Evolutionary conservation across 1,139 yeast genomes (phyloP).

Genomic region (Candida pseudoviswanathii): DNA sequence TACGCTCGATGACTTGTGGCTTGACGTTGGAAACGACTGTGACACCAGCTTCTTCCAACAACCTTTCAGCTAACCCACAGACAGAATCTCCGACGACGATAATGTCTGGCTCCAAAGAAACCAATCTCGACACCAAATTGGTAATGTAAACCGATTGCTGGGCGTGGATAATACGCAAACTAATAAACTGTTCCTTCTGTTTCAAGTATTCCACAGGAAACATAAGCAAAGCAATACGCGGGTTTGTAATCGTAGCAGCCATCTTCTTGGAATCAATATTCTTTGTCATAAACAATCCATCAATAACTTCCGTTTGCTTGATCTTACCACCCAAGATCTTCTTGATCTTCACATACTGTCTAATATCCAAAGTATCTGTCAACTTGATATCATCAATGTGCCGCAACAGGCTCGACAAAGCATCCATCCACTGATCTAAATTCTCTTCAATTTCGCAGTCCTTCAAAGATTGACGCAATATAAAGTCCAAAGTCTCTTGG

Average conservation of each 20-base stretch:
- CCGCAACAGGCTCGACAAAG: slow-evolving; percentile 27
- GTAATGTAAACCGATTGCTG: slow-evolving; percentile 87
- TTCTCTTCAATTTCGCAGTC: slow-evolving; percentile 53
- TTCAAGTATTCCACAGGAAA: slow-evolving; percentile 88
- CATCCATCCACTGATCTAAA: slow-evolving; percentile 42
- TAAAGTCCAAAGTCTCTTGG: slow-evolving; percentile 29
- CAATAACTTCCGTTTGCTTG: slow-evolving; percentile 60
- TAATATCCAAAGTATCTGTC: slow-evolving; percentile 80
- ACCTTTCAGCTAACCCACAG: slow-evolving; percentile 77
- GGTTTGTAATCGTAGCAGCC: slow-evolving; percentile 64
- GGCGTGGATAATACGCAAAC: slow-evolving; percentile 80
- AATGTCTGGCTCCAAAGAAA: slow-evolving; percentile 76
- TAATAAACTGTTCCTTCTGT: slow-evolving; percentile 71
- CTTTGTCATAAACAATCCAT: slow-evolving; percentile 87
- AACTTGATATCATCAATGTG: slow-evolving; percentile 32
- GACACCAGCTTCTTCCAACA: slow-evolving; percentile 73
- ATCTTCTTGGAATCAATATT: slow-evolving; percentile 79
- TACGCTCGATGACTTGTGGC: slow-evolving; percentile 77
- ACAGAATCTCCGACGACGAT: slow-evolving; percentile 80
- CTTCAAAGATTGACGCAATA: slow-evolving; percentile 65
- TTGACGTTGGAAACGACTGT: slow-evolving; percentile 81
- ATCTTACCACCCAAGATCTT: slow-evolving; percentile 75
- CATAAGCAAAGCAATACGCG: slow-evolving; percentile 79
- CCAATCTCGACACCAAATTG: slow-evolving; percentile 77
- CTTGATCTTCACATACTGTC: slow-evolving; percentile 86